These are phyloP conservation scores for Botryotinia convoluta DNA, from an alignment of 2,329 filamentous ascomycete species.

Conservation along the genomic window DNA sequence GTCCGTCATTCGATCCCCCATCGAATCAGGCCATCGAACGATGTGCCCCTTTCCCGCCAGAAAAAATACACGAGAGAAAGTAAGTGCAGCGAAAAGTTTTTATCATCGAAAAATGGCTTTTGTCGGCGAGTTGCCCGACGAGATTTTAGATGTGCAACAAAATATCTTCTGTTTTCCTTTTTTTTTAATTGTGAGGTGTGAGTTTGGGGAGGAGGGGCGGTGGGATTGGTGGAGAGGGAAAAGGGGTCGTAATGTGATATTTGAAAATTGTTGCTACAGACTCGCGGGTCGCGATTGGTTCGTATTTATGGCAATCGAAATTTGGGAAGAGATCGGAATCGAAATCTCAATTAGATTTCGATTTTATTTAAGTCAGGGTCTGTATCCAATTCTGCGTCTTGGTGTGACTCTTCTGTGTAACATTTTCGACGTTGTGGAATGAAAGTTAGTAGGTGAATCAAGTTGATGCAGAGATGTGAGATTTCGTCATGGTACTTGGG, in stretches of 20 bases:
- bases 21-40: not conserved
- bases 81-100: not conserved
- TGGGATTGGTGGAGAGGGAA: not conserved
- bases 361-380: not conserved
- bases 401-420: not conserved
- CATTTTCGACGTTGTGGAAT: not conserved
- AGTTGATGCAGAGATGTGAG: not conserved
- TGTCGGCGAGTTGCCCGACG: conserved; percentile 5
- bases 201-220: no score
- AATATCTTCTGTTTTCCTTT: not conserved
- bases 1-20: not conserved
- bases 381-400: not conserved
- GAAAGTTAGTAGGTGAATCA: not conserved
- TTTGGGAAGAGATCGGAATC: not conserved
- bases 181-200: not conserved
- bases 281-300: not conserved
- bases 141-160: conserved; percentile 4
- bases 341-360: not conserved
- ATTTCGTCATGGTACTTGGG: not conserved
- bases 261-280: not conserved
- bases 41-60: not conserved
- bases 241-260: not conserved
- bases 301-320: not conserved
- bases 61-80: not conserved
- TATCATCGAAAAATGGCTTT: not conserved